Conservation (phyloP, 805 yeast genomes). For the Saccharomycopsis amapae region DNA sequence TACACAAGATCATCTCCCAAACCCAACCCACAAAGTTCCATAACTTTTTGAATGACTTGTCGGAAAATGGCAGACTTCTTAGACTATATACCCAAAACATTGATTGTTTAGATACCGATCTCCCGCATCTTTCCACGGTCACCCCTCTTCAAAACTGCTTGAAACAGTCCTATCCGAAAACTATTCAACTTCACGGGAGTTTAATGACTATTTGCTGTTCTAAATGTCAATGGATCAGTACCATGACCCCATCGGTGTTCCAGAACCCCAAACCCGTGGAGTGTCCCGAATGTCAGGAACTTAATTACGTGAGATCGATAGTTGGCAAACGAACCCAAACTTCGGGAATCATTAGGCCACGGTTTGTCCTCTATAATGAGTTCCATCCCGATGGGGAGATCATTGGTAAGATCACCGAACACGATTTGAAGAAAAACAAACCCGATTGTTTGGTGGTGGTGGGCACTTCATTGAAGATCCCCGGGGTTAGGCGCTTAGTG, state of each 20-base stretch:
- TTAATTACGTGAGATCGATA: slow-evolving; percentile 46
- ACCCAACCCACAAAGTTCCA: slow-evolving; percentile 77
- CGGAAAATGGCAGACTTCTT: slow-evolving; percentile 55
- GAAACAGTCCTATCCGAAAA: slow-evolving; percentile 36
- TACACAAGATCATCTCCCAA: slow-evolving; percentile 44
- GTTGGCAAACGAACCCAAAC: slow-evolving; percentile 64
- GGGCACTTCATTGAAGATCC: slow-evolving; percentile 81
- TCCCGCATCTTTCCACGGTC: slow-evolving; percentile 41
- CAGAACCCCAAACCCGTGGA: slow-evolving; percentile 29
- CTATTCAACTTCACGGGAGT: slow-evolving; percentile 83
- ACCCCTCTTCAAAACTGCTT: slow-evolving; percentile 36
- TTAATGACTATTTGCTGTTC: slow-evolving; percentile 67
- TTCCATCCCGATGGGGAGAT: slow-evolving; percentile 83
- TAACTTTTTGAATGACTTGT: slow-evolving; percentile 48
- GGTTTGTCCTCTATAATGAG: slow-evolving; percentile 67
- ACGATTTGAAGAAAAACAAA: slow-evolving; percentile 47
- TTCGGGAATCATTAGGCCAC: slow-evolving; percentile 54
- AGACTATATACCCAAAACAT: slow-evolving; percentile 85
- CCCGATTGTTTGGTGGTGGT: slow-evolving; percentile 78
- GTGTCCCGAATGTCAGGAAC: slow-evolving; percentile 61
- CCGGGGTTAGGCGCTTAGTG: slow-evolving; percentile 58
- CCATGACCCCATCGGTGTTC: slow-evolving; percentile 48
- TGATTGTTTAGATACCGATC: slow-evolving; percentile 66
- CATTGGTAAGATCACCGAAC: slow-evolving; percentile 66
- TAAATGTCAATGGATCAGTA: slow-evolving; percentile 57